These are phyloP conservation scores for Tolypocladium cylindrosporum DNA, from an alignment of 2,329 filamentous ascomycete species.

Conservation along the genomic window DNA sequence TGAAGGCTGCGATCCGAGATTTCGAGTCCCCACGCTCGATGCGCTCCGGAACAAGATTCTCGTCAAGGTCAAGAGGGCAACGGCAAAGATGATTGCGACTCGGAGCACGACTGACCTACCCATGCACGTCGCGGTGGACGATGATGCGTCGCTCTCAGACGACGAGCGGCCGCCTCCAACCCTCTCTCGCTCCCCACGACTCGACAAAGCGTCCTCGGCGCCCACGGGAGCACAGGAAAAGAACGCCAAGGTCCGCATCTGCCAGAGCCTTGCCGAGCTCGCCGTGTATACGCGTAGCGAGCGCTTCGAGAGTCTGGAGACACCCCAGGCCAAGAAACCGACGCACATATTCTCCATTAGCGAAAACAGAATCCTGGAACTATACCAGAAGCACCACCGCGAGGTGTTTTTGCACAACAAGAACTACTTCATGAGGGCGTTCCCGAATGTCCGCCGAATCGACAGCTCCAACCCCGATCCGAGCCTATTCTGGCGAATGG, in stretches of 20 bases:
- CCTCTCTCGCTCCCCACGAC: neutral
- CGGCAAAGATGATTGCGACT: conserved; percentile 20
- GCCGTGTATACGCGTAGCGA: conserved; percentile 83
- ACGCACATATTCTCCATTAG: conserved; percentile 79
- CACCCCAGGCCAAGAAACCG: conserved; percentile 48
- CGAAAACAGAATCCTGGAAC: conserved; percentile 61
- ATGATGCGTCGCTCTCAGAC: conserved; percentile 31
- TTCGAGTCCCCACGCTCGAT: conserved; percentile 57
- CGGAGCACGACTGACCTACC: conserved; percentile 13
- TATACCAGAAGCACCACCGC: conserved; percentile 52
- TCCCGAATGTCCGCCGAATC: conserved; percentile 69
- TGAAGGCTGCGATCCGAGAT: conserved; percentile 38
- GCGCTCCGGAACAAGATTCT: conserved; percentile 72
- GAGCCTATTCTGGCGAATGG: conserved; percentile 80
- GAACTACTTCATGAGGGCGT: conserved; percentile 80
- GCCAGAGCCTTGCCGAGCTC: conserved; percentile 60
- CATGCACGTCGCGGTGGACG: conserved; percentile 15
- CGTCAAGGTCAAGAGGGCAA: conserved; percentile 64
- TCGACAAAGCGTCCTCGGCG: conserved; percentile 1
- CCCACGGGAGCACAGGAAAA: conserved; percentile 9
- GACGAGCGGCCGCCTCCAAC: conserved; percentile 24
- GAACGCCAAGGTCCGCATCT: conserved; percentile 48
- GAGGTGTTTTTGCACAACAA: conserved; percentile 84
- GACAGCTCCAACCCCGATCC: conserved; percentile 94
- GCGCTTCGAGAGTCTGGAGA: conserved; percentile 64